Base-by-base conservation (phyloP, 1,284 basidiomycete species). In the Trichosporon sp. region DNA sequence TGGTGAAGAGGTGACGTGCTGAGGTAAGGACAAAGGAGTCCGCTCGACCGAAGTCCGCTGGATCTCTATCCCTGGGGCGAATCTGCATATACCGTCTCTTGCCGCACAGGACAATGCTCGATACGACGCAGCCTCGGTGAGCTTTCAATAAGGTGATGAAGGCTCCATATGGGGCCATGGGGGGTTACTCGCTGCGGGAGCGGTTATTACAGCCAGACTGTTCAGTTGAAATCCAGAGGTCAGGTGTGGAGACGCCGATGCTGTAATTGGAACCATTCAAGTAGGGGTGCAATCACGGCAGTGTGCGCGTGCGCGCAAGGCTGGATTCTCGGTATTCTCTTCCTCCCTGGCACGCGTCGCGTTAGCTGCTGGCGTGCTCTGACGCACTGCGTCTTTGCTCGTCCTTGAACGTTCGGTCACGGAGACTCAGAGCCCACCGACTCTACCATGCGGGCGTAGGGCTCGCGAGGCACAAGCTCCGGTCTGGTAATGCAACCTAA, bases 401-500 rank as follows among this genome's bases (percentile, higher is more conserved):
- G 43, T n/a, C 43, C 26, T 26, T 26, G 26, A n/a, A n/a, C 43
- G 37, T 38, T 10, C 7, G 5, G 10, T 38, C 37, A 6, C 7
- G 37, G 7, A 38, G 37, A 38, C 10, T 6, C 37, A 38, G 37
- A 38, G 37, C 7, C 37, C 37, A 38, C 26, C 26, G 26, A 26
- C 26, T 26, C 40, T 7, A 14, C 40, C 40, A 12, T 51, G n/a
- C 48, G 48, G 48, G n/a, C 8, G 35, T 10, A 37, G 35, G 8
- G 8, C 6, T 37, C 35, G 48, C 16, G 6, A 51, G 48, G 48
- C 48, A 51, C 48, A 51, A 26, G 51, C 10, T 26, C 51, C 51
- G 19, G 51, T 7, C 19, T 54, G 51, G 51, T 54, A 19, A 54
- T 19, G 51, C 51, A 54, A 54, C 51, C 51, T 54, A 54, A 54